Percentiles rank a stretch among this genome's conserved stretches.
These are phyloP conservation scores for Boletus calvinii DNA, from an alignment of 1,284 basidiomycete genomes.

Conservation along the genomic window DNA sequence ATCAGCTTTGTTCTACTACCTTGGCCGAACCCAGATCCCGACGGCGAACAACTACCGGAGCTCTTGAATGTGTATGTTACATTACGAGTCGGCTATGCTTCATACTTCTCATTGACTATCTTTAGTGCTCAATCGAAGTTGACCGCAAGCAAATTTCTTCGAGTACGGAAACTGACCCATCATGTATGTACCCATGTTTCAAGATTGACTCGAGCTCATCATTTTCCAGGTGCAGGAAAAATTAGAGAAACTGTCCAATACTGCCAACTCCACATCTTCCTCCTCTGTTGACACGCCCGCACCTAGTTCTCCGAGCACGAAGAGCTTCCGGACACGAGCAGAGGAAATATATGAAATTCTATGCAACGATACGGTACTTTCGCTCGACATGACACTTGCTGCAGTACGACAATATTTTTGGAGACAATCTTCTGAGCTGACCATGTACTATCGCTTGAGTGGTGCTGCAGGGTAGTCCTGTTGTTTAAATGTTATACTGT, in stretches of 20 bases:
- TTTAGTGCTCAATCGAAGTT: constrained; percentile 75
- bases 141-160: constrained; percentile 82
- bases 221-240: constrained; percentile 77
- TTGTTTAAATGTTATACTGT: constrained; percentile 1
- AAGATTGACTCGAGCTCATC: constrained; percentile 10
- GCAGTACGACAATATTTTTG: constrained; percentile 86
- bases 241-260: constrained; percentile 58
- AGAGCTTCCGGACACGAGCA: constrained; percentile 39
- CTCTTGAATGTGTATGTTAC: constrained; percentile 50
- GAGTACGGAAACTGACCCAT: constrained; percentile 78
- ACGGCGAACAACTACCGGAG: constrained; percentile 65
- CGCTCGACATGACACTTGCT: constrained; percentile 85
- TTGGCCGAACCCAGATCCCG: constrained; percentile 56
- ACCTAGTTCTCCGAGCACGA: constrained; percentile 21
- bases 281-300: constrained; percentile 44
- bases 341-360: constrained; percentile 87
- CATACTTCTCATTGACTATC: constrained; percentile 10
- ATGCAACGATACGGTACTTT: constrained; percentile 80
- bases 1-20: constrained; percentile 88
- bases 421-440: constrained; percentile 77
- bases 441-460: constrained; percentile 78
- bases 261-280: constrained; percentile 22
- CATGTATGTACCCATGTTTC: constrained; percentile 59
- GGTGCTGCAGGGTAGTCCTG: constrained; percentile 1
- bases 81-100: constrained; percentile 1